phyloP scores from a whole-genome alignment of 208 protist species.

The Leishmania mexicana region DNA sequence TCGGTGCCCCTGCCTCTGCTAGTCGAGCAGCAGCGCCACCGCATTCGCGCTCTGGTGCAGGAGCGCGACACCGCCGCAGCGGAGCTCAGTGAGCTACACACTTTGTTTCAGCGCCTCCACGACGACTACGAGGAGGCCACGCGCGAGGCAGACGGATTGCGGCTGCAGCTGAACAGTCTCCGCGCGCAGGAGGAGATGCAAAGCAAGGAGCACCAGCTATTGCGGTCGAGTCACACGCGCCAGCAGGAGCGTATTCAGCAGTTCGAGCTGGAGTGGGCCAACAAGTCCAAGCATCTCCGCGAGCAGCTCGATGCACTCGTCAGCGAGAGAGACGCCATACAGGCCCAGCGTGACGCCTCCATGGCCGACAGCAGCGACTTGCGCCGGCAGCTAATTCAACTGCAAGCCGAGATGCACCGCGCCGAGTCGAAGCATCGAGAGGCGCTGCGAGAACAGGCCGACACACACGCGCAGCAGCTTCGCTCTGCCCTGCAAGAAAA shows the following conservation, averaged over 20 bases:
- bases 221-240: slow-evolving; percentile 14
- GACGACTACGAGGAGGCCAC: slow-evolving; percentile 47
- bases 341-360: slow-evolving; percentile 39
- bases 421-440: slow-evolving; percentile 18
- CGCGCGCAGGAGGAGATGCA: slow-evolving; percentile 24
- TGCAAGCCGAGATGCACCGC: slow-evolving; percentile 25
- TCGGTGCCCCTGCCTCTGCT: slow-evolving; percentile 20
- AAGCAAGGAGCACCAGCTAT: slow-evolving; percentile 34
- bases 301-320: slow-evolving; percentile 30
- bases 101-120: slow-evolving; percentile 41
- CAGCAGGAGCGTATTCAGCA: slow-evolving; percentile 37
- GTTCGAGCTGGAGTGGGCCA: slow-evolving; percentile 40
- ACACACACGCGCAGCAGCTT: slow-evolving; percentile 26
- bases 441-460: slow-evolving; percentile 17
- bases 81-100: slow-evolving; percentile 38
- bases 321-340: slow-evolving; percentile 44
- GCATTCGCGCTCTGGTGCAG: slow-evolving; percentile 37
- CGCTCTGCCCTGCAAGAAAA: slow-evolving; percentile 28
- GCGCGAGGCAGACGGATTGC: slow-evolving; percentile 14
- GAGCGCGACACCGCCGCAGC: slow-evolving; percentile 36
- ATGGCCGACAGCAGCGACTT: slow-evolving; percentile 42
- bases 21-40: slow-evolving; percentile 38
- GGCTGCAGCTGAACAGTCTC: slow-evolving; percentile 26
- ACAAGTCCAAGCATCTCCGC: slow-evolving; percentile 43
- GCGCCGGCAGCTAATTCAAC: slow-evolving; percentile 31